A percentile compares a stretch with the other conserved stretches of the same genome.
Conservation (phyloP, 1,139 yeast genomes). For the Suhomyces terraborum region DNA sequence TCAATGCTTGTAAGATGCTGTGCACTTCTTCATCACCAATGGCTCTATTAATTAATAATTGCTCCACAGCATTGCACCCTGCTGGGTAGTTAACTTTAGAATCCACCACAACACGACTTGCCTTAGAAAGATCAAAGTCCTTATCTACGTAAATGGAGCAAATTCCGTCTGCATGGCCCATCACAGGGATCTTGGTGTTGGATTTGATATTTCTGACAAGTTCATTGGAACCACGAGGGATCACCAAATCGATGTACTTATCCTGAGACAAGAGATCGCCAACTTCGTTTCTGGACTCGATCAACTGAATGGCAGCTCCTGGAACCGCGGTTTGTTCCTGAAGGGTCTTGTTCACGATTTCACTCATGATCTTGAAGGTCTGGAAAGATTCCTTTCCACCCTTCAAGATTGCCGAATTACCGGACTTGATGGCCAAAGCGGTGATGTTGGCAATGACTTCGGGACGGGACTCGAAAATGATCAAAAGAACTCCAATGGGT, state of each 20-base stretch:
- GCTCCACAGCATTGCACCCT: conserved; percentile 96
- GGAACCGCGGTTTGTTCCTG: conserved; percentile 67
- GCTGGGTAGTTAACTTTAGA: conserved; percentile 97
- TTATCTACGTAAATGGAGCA: conserved; percentile 84
- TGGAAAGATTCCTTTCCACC: conserved; percentile 93
- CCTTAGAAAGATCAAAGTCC: conserved; percentile 74
- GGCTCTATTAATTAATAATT: conserved; percentile 65
- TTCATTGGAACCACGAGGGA: conserved; percentile 95
- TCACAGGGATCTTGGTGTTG: conserved; percentile 89
- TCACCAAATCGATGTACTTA: conserved; percentile 87
- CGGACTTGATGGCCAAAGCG: conserved; percentile 92
- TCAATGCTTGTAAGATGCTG: conserved; percentile 49
- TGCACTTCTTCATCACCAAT: conserved; percentile 46
- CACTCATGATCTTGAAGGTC: conserved; percentile 83
- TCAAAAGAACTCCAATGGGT: conserved; percentile 91
- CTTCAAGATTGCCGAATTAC: conserved; percentile 91
- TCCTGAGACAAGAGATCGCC: conserved; percentile 83
- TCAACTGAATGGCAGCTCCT: conserved; percentile 75
- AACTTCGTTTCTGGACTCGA: conserved; percentile 87
- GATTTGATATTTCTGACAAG: conserved; percentile 83
- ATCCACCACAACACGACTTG: conserved; percentile 73
- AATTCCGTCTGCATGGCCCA: conserved; percentile 98
- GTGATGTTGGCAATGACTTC: conserved; percentile 98
- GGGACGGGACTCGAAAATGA: conserved; percentile 95
- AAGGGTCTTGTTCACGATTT: conserved; percentile 65